Percentiles rank a stretch among this genome's conserved stretches.
phyloP scores from a whole-genome alignment of 768 basidiomycete genomes.

The Trametes gibbosa region DNA sequence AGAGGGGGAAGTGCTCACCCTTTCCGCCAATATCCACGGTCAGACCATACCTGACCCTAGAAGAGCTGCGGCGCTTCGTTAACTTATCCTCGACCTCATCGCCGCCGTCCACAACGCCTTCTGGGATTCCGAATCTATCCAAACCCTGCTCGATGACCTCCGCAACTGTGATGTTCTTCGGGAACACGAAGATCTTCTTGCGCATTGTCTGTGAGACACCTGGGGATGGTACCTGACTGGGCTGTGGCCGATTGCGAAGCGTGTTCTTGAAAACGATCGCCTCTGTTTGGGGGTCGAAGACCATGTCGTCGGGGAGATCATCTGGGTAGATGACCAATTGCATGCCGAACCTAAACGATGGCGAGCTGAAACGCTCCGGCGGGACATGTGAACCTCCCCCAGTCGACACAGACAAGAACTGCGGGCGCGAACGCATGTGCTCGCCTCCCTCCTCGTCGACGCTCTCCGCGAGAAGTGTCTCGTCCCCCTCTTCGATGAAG shows the following conservation, averaged over 20 bases:
- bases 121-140: constrained; percentile 91
- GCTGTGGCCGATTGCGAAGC: constrained; percentile 52
- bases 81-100: constrained; percentile 96
- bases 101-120: constrained; percentile 98
- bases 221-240: constrained; percentile 43
- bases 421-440: constrained; percentile 25
- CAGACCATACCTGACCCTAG: constrained; percentile 82
- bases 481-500: constrained; percentile 42
- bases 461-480: constrained; percentile 38
- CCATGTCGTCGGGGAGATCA: constrained; percentile 93
- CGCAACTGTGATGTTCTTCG: constrained; percentile 92
- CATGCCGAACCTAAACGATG: constrained; percentile 80
- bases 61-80: constrained; percentile 72
- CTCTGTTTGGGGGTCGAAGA: constrained; percentile 89
- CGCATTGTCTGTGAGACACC: constrained; percentile 60
- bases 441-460: constrained; percentile 30
- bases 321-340: constrained; percentile 85
- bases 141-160: constrained; percentile 93
- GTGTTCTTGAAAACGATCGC: constrained; percentile 88
- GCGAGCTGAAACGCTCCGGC: constrained; percentile 76
- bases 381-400: constrained; percentile 44
- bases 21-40: constrained; percentile 54
- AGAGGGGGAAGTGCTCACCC: constrained; percentile 47
- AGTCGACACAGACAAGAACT: constrained; percentile 43
- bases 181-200: constrained; percentile 85